These are phyloP conservation scores for Stephania yunnanensis DNA, from an alignment of 164 flowering plant species.

Conservation along the genomic window DNA sequence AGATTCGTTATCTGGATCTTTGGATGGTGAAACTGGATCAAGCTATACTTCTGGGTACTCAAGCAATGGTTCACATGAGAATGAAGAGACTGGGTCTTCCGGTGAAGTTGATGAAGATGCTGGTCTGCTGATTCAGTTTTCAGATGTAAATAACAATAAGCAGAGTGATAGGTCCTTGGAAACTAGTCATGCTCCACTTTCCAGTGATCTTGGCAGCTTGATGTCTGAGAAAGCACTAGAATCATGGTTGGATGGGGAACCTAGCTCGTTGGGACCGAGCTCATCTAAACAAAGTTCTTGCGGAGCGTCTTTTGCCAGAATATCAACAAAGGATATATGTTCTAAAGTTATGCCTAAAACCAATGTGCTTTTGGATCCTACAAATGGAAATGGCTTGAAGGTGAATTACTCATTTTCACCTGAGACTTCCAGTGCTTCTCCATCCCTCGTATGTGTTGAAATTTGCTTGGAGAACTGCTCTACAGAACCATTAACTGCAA, in stretches of 20 bases:
- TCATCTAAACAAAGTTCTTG: constrained; percentile 28
- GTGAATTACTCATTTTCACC: constrained; percentile 79
- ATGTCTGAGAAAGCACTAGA: constrained; percentile 66
- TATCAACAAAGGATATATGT: constrained; percentile 58
- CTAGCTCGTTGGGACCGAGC: constrained; percentile 30
- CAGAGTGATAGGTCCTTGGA: constrained; percentile 24
- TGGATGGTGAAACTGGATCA: constrained; percentile 60
- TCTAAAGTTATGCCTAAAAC: constrained; percentile 44
- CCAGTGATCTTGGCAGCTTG: constrained; percentile 45
- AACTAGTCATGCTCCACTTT: constrained; percentile 21
- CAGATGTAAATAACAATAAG: constrained; percentile 37
- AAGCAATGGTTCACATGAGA: constrained; percentile 31
- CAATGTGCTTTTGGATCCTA: constrained; percentile 62
- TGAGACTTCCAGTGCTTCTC: constrained; percentile 63
- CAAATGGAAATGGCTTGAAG: constrained; percentile 76
- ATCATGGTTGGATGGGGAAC: constrained; percentile 82
- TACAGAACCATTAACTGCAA: constrained; percentile 37
- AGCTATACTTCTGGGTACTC: constrained; percentile 54
- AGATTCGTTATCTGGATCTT: constrained; percentile 48
- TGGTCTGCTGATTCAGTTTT: constrained; percentile 59
- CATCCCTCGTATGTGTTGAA: constrained; percentile 54
- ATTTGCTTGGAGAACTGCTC: constrained; percentile 61
- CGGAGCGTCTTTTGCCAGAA: constrained; percentile 54
- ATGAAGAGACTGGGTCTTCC: constrained; percentile 31
- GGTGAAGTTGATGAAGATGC: constrained; percentile 34